Base-by-base conservation (phyloP, 1,284 basidiomycete genomes). In the Bjerkandera adusta region DNA sequence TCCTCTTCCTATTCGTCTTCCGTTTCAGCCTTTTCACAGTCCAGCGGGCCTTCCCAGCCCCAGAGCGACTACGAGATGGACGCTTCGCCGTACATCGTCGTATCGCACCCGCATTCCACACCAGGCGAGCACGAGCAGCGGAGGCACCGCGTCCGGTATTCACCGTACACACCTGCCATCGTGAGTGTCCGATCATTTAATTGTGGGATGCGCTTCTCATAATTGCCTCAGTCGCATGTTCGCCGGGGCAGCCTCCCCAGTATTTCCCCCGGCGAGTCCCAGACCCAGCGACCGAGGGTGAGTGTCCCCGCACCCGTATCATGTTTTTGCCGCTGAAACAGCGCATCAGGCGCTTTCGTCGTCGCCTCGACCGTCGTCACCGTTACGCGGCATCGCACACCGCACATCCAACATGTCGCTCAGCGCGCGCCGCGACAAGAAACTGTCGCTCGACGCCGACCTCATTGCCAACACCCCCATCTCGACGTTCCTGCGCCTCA, bases 401-500 rank as follows among this genome's bases (percentile, higher is more conserved):
- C 48, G 48, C 29, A 46, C 56, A 25, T 60, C 58, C 37, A 49
- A 52, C 22, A 53, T 54, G 18, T 52, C 50, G 10, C 35, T 41
- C 25, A 42, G 36, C 27, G 18, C 39, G 20, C 39, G 53, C 13
- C 57, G 58, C 15, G 61, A 60, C 34, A 57, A 61, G 20, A 63
- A 64, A 43, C 56, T 62, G 39, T 48, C 50, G 4, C 56, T 66
- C 15, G 56, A 56, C 25, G 68, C 66, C 29, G 70, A 73, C 45
- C 56, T 63, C 24, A 62, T 73, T 34, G 71, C 70, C 4, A 72
- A 66, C 49, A 86, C 82, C 6, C 86, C 86, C 45, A 89, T 89
- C 49, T 89, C 86, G 15, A 76, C 77, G 27, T 89, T 85, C 52
- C 80, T 85, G 34, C 83, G 86, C 50, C 79, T 86, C 49, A 85